These are phyloP conservation scores for Cochlearia excelsa DNA, from an alignment of 345 rosid genomes.

Conservation along the genomic window DNA sequence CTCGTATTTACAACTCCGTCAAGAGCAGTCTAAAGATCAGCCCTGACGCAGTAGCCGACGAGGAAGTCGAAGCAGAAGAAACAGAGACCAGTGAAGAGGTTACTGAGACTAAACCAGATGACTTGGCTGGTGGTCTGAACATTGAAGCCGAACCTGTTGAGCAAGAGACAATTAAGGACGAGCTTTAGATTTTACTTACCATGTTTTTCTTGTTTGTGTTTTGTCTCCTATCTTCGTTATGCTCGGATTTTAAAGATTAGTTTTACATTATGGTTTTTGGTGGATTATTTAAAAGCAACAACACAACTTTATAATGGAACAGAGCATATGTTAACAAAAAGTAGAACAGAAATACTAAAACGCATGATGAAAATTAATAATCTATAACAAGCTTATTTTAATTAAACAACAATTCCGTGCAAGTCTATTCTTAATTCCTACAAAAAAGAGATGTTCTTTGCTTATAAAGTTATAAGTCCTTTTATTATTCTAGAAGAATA, in stretches of 20 bases:
- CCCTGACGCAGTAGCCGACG: conserved; percentile 73
- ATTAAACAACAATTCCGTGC: conserved; percentile 14
- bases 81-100: conserved; percentile 34
- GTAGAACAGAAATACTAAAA: too few relatives aligned
- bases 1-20: conserved; percentile 69
- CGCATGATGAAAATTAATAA: too few relatives aligned
- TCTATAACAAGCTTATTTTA: conserved; percentile 13
- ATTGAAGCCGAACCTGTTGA: conserved; percentile 39
- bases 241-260: too few relatives aligned
- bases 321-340: too few relatives aligned
- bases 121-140: conserved; percentile 31
- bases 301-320: too few relatives aligned
- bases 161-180: conserved; percentile 29
- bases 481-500: conserved; percentile 20
- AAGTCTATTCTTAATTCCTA: conserved; percentile 10
- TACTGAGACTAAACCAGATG: conserved; percentile 34
- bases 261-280: too few relatives aligned
- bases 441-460: not conserved
- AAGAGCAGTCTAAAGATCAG: conserved; percentile 69
- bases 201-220: too few relatives aligned
- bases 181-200: conserved; percentile 27
- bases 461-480: conserved; percentile 1
- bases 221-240: too few relatives aligned
- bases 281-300: too few relatives aligned
- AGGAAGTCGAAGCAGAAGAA: conserved; percentile 72